Percentiles rank a stretch among this genome's conserved stretches.
Evolutionary conservation across 331 rosid species (phyloP).

Genomic region (Stylosanthes scabra): DNA sequence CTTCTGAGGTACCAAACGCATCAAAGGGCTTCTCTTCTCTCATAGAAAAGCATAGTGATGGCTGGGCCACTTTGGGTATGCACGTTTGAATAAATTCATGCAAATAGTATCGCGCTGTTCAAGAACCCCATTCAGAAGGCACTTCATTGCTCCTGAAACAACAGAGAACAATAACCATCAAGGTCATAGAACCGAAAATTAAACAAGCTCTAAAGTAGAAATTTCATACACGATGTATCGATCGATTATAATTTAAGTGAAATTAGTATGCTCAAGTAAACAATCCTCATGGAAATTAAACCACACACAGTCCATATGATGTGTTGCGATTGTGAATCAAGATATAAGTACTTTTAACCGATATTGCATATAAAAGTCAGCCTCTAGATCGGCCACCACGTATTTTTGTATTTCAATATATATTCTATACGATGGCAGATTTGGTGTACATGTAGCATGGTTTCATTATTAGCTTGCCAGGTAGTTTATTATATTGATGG

Average conservation of each 20-base stretch:
- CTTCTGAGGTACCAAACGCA: constrained; percentile 45
- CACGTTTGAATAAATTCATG: constrained; percentile 86
- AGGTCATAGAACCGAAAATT: background rate
- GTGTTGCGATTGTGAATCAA: constrained; percentile 3
- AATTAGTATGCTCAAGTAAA: background rate
- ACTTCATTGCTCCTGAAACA: constrained; percentile 79
- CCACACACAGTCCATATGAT: background rate
- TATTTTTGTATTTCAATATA: no score
- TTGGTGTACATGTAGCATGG: no score
- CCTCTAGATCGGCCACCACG: no score
- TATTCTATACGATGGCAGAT: no score
- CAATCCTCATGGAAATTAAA: constrained; percentile 9
- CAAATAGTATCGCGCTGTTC: constrained; percentile 89
- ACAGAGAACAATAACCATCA: background rate
- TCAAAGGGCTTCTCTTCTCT: constrained; percentile 43
- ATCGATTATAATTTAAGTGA: background rate
- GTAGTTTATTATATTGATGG: constrained; percentile 17
- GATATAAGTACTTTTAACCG: constrained; percentile 1
- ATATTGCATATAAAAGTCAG: background rate
- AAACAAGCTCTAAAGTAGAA: background rate
- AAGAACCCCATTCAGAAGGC: constrained; percentile 79
- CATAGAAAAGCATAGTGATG: constrained; percentile 55
- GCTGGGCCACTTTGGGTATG: constrained; percentile 87
- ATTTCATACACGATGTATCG: constrained; percentile 2
- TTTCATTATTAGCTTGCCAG: background rate